Conservation (phyloP, 2,329 filamentous ascomycete genomes). For the Gyromitra esculenta region DNA sequence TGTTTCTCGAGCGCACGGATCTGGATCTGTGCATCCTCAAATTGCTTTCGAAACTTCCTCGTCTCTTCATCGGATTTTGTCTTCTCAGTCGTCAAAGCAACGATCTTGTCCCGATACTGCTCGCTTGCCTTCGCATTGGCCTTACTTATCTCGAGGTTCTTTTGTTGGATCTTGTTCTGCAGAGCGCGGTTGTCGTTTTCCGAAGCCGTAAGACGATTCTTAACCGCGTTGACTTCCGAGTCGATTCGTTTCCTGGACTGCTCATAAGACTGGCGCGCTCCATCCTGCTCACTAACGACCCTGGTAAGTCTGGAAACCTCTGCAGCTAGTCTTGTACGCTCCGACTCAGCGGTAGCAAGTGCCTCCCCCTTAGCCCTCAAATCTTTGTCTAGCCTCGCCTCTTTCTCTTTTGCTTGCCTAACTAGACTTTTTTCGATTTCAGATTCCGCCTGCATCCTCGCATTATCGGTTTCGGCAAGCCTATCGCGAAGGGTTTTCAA, state of each 20-base stretch:
- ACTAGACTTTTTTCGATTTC: slow-evolving; percentile 82
- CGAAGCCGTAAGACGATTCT: slow-evolving; percentile 86
- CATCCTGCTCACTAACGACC: slow-evolving; percentile 85
- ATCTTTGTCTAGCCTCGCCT: slow-evolving; percentile 79
- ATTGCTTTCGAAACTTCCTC: slow-evolving; percentile 79
- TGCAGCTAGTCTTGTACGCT: slow-evolving; percentile 77
- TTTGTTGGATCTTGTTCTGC: slow-evolving; percentile 97
- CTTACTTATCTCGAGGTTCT: slow-evolving; percentile 93
- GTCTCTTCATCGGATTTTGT: slow-evolving; percentile 82
- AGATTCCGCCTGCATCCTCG: slow-evolving; percentile 81
- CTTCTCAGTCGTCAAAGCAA: slow-evolving; percentile 83
- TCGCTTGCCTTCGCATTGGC: slow-evolving; percentile 87
- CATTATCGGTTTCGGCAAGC: slow-evolving; percentile 85
- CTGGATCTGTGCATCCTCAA: slow-evolving; percentile 83
- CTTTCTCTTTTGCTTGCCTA: slow-evolving; percentile 79
- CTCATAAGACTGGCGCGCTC: slow-evolving; percentile 78
- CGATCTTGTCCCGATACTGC: slow-evolving; percentile 78
- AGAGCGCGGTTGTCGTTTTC: slow-evolving; percentile 95
- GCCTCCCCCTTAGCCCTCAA: slow-evolving; percentile 80
- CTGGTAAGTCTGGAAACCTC: slow-evolving; percentile 88
- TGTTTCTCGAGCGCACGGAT: slow-evolving; percentile 90
- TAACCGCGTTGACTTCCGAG: slow-evolving; percentile 87
- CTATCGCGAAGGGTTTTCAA: slow-evolving; percentile 82
- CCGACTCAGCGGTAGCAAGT: slow-evolving; percentile 79
- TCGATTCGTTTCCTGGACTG: slow-evolving; percentile 71